These are phyloP conservation scores for Fraxinus excelsior DNA, from an alignment of 257 asterid genomes.

Conservation along the genomic window DNA sequence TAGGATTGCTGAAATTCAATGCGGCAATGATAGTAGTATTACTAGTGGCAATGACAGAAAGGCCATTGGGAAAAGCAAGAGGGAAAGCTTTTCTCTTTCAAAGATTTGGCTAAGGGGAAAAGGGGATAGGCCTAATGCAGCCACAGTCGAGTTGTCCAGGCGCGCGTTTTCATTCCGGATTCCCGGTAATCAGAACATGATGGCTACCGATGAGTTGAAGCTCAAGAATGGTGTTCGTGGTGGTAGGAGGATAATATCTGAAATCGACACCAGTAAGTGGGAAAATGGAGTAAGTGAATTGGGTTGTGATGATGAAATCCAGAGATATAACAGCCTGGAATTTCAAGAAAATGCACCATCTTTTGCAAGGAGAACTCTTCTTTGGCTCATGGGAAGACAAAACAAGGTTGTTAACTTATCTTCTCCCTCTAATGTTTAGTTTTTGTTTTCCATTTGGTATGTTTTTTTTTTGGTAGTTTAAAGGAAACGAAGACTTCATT, in stretches of 20 bases:
- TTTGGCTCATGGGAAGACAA: conserved; percentile 63
- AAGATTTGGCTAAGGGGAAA: conserved; percentile 61
- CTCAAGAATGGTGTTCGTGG: conserved; percentile 25
- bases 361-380: conserved; percentile 58
- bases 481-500: neutral
- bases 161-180: conserved; percentile 54
- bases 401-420: conserved; percentile 58
- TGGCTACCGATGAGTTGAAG: conserved; percentile 23
- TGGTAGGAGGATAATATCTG: conserved; percentile 40
- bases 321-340: conserved; percentile 47
- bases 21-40: neutral
- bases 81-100: conserved; percentile 57
- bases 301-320: conserved; percentile 36
- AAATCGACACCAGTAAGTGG: conserved; percentile 40
- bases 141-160: conserved; percentile 30
- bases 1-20: conserved; percentile 10
- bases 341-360: conserved; percentile 47
- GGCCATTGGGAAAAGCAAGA: conserved; percentile 29
- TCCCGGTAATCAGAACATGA: conserved; percentile 25
- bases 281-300: conserved; percentile 36
- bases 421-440: conserved; percentile 42
- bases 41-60: conserved; percentile 20
- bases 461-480: neutral
- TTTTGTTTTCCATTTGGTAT: neutral
- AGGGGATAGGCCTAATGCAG: conserved; percentile 29